Percentiles rank a stretch among this genome's conserved stretches.
phyloP scores from a whole-genome alignment of 179 eudicot species.

The Pouteria campechiana region DNA sequence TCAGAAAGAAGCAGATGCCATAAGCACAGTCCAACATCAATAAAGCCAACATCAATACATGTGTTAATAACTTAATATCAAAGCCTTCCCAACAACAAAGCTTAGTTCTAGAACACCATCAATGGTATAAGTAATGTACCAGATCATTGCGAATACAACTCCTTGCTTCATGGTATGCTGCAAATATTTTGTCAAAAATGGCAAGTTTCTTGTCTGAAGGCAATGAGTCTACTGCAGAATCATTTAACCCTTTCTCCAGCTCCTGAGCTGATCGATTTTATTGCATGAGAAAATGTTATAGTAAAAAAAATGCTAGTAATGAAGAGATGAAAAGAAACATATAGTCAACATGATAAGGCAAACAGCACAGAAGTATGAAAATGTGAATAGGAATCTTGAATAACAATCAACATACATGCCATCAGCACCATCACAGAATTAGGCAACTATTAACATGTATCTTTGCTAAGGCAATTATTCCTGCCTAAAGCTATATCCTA shows the following conservation, averaged over 20 bases:
- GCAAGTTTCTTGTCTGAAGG: slow-evolving; percentile 73
- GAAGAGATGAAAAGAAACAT: neutral
- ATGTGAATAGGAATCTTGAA: too few relatives aligned
- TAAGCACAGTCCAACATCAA: too few relatives aligned
- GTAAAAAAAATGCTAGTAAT: neutral
- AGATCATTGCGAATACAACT: slow-evolving; percentile 77
- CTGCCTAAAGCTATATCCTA: too few relatives aligned
- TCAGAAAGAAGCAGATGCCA: neutral
- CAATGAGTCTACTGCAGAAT: slow-evolving; percentile 51
- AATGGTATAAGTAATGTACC: too few relatives aligned
- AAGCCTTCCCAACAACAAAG: too few relatives aligned
- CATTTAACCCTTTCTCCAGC: slow-evolving; percentile 77
- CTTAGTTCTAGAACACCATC: too few relatives aligned
- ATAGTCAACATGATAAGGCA: neutral
- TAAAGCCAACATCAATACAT: slow-evolving; percentile 1
- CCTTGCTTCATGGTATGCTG: slow-evolving; percentile 86
- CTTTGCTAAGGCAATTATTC: too few relatives aligned
- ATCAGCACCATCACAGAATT: too few relatives aligned
- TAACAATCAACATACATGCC: too few relatives aligned
- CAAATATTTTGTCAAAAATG: slow-evolving; percentile 70
- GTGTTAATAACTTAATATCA: neutral
- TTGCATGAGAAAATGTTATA: too few relatives aligned
- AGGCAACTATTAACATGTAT: too few relatives aligned
- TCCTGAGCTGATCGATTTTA: slow-evolving; percentile 72
- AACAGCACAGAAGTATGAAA: neutral